Percentiles rank a stretch among this genome's conserved stretches.
These are phyloP conservation scores for Aspergillus indologenus DNA, from an alignment of 495 filamentous ascomycete genomes.

Conservation along the genomic window DNA sequence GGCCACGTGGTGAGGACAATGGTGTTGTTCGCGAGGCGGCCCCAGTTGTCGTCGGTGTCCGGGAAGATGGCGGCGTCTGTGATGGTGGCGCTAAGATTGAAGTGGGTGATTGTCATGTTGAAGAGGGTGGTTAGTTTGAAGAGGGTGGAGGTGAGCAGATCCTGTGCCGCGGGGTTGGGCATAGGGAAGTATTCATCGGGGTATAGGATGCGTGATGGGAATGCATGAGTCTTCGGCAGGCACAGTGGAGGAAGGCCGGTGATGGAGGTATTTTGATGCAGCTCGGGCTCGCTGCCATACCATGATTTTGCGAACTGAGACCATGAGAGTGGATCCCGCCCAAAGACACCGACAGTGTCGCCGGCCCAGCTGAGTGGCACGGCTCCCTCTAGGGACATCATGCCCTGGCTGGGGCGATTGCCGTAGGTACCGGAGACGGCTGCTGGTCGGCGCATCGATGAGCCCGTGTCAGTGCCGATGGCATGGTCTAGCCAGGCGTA, in stretches of 20 bases:
- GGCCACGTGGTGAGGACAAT: background rate
- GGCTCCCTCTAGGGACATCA: slow-evolving; percentile 41
- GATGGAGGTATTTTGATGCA: background rate
- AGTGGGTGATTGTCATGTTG: slow-evolving; percentile 6
- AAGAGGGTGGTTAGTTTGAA: background rate
- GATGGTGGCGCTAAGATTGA: slow-evolving; percentile 4
- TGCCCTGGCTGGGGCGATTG: slow-evolving; percentile 47
- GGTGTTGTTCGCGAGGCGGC: background rate
- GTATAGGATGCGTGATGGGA: slow-evolving; percentile 9
- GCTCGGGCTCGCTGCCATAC: background rate
- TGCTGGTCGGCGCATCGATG: slow-evolving; percentile 45
- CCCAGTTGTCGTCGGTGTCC: slow-evolving; percentile 1
- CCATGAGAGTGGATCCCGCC: slow-evolving; percentile 4
- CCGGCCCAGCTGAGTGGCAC: slow-evolving; percentile 44
- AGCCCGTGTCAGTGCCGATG: slow-evolving; percentile 50
- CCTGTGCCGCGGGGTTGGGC: slow-evolving; percentile 3
- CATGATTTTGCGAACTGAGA: slow-evolving; percentile 1
- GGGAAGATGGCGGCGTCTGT: slow-evolving; percentile 7
- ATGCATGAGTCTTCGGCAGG: background rate
- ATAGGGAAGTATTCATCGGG: slow-evolving; percentile 13
- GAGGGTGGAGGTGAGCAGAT: background rate
- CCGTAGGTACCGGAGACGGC: slow-evolving; percentile 48
- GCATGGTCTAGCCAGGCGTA: slow-evolving; percentile 58
- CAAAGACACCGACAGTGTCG: slow-evolving; percentile 45
- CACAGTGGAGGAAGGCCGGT: background rate